Evolutionary conservation across 257 asterid genomes (phyloP), one percentile per base, ranked within the genome.

Genomic region (Knoxia roxburghii): DNA sequence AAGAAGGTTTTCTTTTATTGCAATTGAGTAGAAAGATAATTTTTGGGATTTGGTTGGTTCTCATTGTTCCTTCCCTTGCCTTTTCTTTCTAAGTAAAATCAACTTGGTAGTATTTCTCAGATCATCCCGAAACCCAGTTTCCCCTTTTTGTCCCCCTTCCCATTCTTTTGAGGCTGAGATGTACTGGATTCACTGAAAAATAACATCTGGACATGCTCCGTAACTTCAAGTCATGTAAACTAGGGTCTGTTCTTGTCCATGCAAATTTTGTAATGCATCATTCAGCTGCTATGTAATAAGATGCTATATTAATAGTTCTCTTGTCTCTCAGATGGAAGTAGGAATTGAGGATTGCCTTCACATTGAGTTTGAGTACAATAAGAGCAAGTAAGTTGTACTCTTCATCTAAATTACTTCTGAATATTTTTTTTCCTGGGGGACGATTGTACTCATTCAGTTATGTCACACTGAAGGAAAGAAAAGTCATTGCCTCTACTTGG

Each of bases 301-400:
- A 24, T 71, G 48, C 71, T 61, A 21, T 35, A 49, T 12, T n/a
- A 23, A 37, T 14, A 27, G 57, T 46, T n/a, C 68, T 67, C 63
- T 76, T 64, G 58, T 58, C 68, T 67, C 80, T 83, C 79, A 94
- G 99, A 94, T 94, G 99, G 99, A 94, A 77, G 99, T 94, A 58
- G 99, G 99, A 54, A 94, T 94, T 51, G 99, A 94, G 72, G 99
- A 90, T 82, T 90, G 99, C 82, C 99, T 94, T 71, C 99, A 94
- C 72, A 94, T 94, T 35, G 99, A 94, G 85, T 94, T 94, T 67
- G 97, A 90, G 84, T 94, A 94, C 90, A 90, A 90, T 72, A 90
- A 90, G 85, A 87, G 96, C 97, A 94, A 94, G 97, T 90, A 83
- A 73, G 96, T 77, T 70, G 39, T 37, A 14, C 24, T 8, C 6